phyloP scores from a whole-genome alignment of 2,329 filamentous ascomycete genomes.

The Aspergillus quadrilineatus region DNA sequence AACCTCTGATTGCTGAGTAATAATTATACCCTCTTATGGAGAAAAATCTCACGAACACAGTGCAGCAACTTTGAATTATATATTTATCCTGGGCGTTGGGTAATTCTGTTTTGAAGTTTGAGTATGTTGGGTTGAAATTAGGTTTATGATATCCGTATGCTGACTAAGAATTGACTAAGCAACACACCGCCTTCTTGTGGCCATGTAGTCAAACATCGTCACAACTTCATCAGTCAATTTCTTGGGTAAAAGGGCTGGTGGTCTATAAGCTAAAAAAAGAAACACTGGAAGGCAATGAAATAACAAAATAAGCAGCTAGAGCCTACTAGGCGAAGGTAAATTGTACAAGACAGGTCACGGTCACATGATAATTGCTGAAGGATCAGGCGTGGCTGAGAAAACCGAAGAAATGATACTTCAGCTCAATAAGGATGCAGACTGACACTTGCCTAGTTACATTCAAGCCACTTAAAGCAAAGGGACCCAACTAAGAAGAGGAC shows the following conservation, averaged over 20 bases:
- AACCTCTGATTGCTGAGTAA: too few species aligned
- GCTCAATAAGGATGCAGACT: slow-evolving; percentile 22
- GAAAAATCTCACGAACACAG: background rate
- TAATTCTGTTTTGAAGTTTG: background rate
- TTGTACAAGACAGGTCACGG: background rate
- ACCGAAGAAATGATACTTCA: background rate
- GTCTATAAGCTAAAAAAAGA: slow-evolving; percentile 1
- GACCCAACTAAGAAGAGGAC: slow-evolving; percentile 4
- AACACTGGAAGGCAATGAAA: background rate
- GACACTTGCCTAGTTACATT: slow-evolving; percentile 14
- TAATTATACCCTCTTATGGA: background rate
- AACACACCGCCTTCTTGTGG: background rate
- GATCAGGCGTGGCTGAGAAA: too few species aligned
- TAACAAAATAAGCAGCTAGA: background rate
- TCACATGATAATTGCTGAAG: background rate
- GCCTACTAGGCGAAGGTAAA: background rate
- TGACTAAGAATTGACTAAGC: slow-evolving; percentile 8
- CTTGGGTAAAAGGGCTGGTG: background rate
- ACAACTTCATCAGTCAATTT: background rate
- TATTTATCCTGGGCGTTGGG: background rate
- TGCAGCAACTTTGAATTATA: background rate
- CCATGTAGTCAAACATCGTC: too few species aligned
- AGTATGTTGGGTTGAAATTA: background rate
- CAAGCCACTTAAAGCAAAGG: slow-evolving; percentile 12
- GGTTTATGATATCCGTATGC: background rate